Base-by-base conservation (phyloP, 73 alveolate genomes). In the Paramecium pentaurelia region DNA sequence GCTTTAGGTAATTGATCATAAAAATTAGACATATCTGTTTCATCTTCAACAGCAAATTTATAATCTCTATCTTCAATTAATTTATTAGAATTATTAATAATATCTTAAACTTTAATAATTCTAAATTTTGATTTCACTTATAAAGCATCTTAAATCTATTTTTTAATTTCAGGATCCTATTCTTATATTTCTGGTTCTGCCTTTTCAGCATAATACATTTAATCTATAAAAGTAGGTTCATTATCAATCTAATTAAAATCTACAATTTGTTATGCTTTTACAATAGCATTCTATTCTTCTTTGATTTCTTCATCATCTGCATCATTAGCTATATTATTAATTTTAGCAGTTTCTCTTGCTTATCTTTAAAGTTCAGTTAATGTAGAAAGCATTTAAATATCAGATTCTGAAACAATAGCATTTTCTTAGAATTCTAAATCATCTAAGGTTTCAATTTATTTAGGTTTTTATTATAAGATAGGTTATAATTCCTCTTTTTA, bases 21-120 rank as follows among this genome's bases (percentile, higher is more conserved):
- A 86, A 90, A 90, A 54, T 28, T 83, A 6, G 92, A 73, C 42
- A 86, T 77, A 60, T 86, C 93, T 54, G 58, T 59, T 36, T 86
- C 58, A 32, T 86, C 93, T 22, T 86, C 93, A 27, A 54, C 60
- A 32, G 93, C 93, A 70, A 70, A 86, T 38, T 28, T n/a, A 59
- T 14, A 68, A 68, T 68, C 47, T n/a, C 47, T 27, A 27, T 34
- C 47, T 32, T 32, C 27, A 11, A 32, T 68, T 32, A 32, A 12
- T 32, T 32, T 34, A 16, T 27, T 68, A 7, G 40, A 32, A 68
- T 68, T 34, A 68, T 68, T 68, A 14, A 32, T 32, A 4, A 68
- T 27, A 9, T 68, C 84, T 32, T 32, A 32, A 11, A 68, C 40
- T 68, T 68, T 68, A 25, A 68, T 68, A 0, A 68, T 68, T 68